A percentile compares a stretch with the other conserved stretches of the same genome.
These are phyloP conservation scores for Cladophialophora bantiana DNA, from an alignment of 2,329 filamentous ascomycete species.

Conservation along the genomic window DNA sequence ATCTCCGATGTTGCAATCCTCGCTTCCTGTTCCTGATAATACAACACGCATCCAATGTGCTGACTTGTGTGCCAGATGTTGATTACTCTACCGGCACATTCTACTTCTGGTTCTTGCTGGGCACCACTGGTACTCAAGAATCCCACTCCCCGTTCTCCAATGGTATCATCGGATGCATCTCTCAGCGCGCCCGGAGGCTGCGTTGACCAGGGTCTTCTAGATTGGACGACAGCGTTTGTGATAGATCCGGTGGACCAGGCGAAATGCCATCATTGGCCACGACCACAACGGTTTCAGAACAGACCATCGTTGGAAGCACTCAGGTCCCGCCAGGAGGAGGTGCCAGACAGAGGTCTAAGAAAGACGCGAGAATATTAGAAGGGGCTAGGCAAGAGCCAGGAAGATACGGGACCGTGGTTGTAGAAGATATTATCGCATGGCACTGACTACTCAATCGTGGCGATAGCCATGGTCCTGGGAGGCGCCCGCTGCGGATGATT, in stretches of 20 bases:
- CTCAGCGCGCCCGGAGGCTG: neutral
- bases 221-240: neutral
- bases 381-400: neutral
- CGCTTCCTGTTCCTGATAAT: neutral
- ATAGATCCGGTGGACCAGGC: neutral
- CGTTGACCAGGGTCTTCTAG: neutral
- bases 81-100: neutral
- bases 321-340: neutral
- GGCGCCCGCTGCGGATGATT: neutral
- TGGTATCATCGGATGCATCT: neutral
- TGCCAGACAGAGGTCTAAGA: neutral
- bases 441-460: neutral
- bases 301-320: neutral
- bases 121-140: neutral
- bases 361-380: neutral
- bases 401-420: neutral
- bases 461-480: neutral
- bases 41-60: neutral
- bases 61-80: neutral
- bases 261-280: neutral
- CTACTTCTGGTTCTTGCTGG: neutral
- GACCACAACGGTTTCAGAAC: neutral
- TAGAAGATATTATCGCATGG: neutral
- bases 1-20: neutral
- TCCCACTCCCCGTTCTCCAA: neutral